Evolutionary conservation across 306 rosid genomes (phyloP), one percentile per base, ranked within the genome.

Genomic region (Ceratonia siliqua): DNA sequence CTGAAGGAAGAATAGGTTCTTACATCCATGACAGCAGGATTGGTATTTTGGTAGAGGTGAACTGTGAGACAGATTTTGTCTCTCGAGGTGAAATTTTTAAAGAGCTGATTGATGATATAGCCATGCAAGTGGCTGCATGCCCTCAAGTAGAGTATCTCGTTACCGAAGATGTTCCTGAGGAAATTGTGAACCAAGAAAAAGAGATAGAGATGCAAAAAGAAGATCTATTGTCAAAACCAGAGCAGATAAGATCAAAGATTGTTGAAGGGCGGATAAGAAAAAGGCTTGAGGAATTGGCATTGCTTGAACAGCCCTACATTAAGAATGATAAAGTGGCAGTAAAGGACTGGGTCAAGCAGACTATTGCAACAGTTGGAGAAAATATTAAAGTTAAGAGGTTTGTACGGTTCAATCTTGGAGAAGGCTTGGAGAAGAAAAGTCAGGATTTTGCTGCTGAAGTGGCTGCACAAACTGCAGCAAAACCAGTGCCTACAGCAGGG

Each of bases 401-500:
- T 77, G 93, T 92, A 66, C 84, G 96, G 77, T 95, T 78, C 87
- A 95, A 90, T 79, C 98, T 95, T 53, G 99, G 99, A 61, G 99
- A 95, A 76, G 99, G 99, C 82, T 86, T 95, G 87, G 92, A 92
- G 78, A 95, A 95, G 88, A 90, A 85, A 86, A 95, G 96, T 73
- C 98, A 92, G 81, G 97, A 92, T 81, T 95, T 95, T 81, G 98
- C 99, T 63, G 99, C 98, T 24, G 99, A 95, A 81, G 99, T 95
- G 62, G 99, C 98, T 27, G 99, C 99, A 76, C 99, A 95, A 80
- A 95, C 99, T 65, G 77, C 92, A 6, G 96, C 97, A 62, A 89
- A 87, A 83, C 39, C 85, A 5, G 82, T 22, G 21, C 76, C 91
- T 20, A 7, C 83, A 61, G 75, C 81, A 62, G 89, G 27, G 28